A percentile compares a stretch with the other conserved stretches of the same genome.
Evolutionary conservation across 345 rosid genomes (phyloP).

Genomic region (Acer saccharum): DNA sequence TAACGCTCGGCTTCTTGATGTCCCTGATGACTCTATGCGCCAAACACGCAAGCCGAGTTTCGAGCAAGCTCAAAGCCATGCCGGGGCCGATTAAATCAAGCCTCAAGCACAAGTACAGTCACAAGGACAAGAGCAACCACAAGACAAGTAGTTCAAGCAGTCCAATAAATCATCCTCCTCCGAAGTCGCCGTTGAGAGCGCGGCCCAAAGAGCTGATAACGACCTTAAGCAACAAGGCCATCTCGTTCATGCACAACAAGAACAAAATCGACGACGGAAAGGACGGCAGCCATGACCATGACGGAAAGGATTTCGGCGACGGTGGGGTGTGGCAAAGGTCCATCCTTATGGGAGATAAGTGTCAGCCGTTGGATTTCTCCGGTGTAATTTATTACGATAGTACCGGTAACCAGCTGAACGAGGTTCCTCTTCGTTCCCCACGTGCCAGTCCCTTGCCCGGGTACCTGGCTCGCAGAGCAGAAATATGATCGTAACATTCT

Average conservation of each 20-base stretch:
- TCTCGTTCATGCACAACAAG: slow-evolving; percentile 44
- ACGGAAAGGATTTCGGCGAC: slow-evolving; percentile 39
- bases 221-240: slow-evolving; percentile 60
- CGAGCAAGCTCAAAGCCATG: slow-evolving; percentile 47
- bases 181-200: slow-evolving; percentile 35
- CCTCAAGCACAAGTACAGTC: not conserved
- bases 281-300: not conserved
- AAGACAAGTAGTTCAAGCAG: no score
- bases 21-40: slow-evolving; percentile 57
- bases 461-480: slow-evolving; percentile 21
- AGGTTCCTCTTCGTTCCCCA: slow-evolving; percentile 74
- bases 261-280: slow-evolving; percentile 22
- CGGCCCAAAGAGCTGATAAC: slow-evolving; percentile 53
- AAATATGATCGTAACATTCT: no score
- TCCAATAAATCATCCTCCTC: not conserved
- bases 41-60: slow-evolving; percentile 51
- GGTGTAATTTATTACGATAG: slow-evolving; percentile 90
- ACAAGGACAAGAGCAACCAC: not conserved
- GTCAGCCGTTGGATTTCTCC: slow-evolving; percentile 87
- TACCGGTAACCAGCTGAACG: slow-evolving; percentile 55
- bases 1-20: slow-evolving; percentile 37
- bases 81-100: not conserved
- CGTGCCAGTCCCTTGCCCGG: slow-evolving; percentile 77
- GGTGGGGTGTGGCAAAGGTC: slow-evolving; percentile 88
- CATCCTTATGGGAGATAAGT: slow-evolving; percentile 92